These are phyloP conservation scores for Piromyces finnis DNA, from an alignment of 192 early-diverging fungal genomes.

Conservation along the genomic window DNA sequence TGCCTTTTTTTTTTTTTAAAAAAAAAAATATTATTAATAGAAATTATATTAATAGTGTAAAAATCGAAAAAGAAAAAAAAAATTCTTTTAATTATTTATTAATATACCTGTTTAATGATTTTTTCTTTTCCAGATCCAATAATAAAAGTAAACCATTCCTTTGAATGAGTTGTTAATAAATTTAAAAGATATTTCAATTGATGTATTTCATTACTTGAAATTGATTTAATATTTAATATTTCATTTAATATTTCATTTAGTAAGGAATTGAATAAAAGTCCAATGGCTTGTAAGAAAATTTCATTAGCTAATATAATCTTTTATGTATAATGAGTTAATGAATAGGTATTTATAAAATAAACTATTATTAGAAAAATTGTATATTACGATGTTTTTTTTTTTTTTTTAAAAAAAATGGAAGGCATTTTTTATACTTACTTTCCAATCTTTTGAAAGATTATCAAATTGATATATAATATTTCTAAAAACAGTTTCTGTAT, in stretches of 20 bases:
- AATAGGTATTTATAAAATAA: too few species aligned
- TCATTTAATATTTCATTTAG: background rate
- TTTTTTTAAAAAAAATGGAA: too few species aligned
- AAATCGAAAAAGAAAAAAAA: too few species aligned
- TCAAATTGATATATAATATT: background rate
- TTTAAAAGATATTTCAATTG: background rate
- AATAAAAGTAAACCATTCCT: background rate
- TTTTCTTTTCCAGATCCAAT: background rate
- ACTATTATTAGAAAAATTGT: too few species aligned
- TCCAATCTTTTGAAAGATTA: background rate
- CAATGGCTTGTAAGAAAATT: background rate
- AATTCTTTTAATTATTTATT: too few species aligned
- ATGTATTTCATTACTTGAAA: background rate
- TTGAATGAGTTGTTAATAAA: background rate
- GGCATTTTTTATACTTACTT: too few species aligned
- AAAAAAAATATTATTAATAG: background rate
- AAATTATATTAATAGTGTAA: too few species aligned
- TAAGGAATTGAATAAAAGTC: background rate
- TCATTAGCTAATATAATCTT: background rate
- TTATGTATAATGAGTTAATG: too few species aligned
- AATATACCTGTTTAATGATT: background rate
- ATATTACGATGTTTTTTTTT: too few species aligned
- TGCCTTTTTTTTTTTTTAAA: background rate
- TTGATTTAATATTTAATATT: background rate
- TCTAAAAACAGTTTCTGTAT: background rate